Percentiles rank a stretch among this genome's conserved stretches.
phyloP scores from a whole-genome alignment of 179 eudicot genomes.

The Beta macrorhiza region DNA sequence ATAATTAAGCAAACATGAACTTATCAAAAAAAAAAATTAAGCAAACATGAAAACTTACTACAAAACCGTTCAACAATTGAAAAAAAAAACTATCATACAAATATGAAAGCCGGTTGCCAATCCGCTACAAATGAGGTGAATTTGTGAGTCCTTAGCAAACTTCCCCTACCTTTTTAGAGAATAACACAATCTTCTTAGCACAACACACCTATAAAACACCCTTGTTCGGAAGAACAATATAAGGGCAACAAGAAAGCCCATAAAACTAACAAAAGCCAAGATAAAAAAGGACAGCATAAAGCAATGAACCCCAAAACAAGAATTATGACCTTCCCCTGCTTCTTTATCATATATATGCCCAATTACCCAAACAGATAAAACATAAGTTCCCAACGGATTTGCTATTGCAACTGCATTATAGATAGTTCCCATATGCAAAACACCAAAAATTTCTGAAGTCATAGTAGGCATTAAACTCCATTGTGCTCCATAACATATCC shows the following conservation, averaged over 20 bases:
- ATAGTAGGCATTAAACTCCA: constrained; percentile 93
- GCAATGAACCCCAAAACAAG: constrained; percentile 65
- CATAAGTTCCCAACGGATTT: constrained; percentile 68
- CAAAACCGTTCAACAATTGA: too few relatives aligned
- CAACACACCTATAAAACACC: constrained; percentile 46
- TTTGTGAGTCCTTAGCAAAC: neutral
- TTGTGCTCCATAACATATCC: constrained; percentile 79
- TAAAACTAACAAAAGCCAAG: constrained; percentile 52
- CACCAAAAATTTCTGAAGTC: constrained; percentile 70
- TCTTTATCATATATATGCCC: constrained; percentile 63
- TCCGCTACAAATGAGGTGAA: too few relatives aligned
- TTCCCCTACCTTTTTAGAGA: constrained; percentile 17
- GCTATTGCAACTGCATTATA: constrained; percentile 72
- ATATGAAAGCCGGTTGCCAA: too few relatives aligned
- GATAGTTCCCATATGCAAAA: constrained; percentile 74
- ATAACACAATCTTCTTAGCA: constrained; percentile 35
- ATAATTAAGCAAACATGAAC: too few relatives aligned
- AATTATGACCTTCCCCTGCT: constrained; percentile 35
- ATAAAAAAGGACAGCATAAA: constrained; percentile 64
- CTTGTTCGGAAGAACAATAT: constrained; percentile 58
- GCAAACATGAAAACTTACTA: too few relatives aligned
- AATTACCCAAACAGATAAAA: constrained; percentile 63
- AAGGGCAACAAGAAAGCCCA: constrained; percentile 55
- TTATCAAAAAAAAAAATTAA: too few relatives aligned
- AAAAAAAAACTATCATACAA: too few relatives aligned